These are phyloP conservation scores for Geotrichum citri-aurantii DNA, from an alignment of 1,139 yeast species.

Conservation along the genomic window DNA sequence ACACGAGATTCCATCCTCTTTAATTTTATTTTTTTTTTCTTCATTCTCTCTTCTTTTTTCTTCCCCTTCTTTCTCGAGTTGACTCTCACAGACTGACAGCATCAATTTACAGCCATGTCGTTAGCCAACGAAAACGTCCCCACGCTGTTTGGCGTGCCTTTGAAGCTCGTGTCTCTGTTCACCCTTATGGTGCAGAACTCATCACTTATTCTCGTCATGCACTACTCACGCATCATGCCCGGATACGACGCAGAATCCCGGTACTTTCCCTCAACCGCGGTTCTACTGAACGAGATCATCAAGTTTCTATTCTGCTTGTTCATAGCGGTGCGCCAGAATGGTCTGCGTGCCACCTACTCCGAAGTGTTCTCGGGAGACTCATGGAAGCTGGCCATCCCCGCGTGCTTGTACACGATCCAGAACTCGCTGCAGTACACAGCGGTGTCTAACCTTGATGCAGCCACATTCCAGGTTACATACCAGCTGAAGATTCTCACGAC, in stretches of 20 bases:
- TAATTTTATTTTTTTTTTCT: neutral
- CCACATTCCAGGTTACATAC: constrained; percentile 42
- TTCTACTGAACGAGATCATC: constrained; percentile 39
- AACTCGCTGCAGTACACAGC: constrained; percentile 41
- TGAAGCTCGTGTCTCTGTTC: constrained; percentile 32
- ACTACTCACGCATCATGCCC: constrained; percentile 41
- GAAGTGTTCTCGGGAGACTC: constrained; percentile 37
- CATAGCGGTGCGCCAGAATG: constrained; percentile 28
- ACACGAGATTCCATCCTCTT: too few species aligned
- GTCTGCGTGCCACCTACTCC: constrained; percentile 24
- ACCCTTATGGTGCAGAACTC: constrained; percentile 38
- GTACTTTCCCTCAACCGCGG: constrained; percentile 41
- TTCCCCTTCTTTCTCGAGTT: neutral
- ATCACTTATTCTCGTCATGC: constrained; percentile 39
- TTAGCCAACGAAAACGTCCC: constrained; percentile 11
- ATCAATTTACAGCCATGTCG: neutral
- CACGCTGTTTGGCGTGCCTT: constrained; percentile 27
- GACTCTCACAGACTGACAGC: neutral
- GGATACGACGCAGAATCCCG: constrained; percentile 32
- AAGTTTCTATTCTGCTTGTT: constrained; percentile 35
- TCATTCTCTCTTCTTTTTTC: neutral
- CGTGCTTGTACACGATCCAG: constrained; percentile 39
- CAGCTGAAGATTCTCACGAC: constrained; percentile 42
- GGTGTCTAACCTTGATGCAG: constrained; percentile 41
- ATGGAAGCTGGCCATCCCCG: constrained; percentile 41